Evolutionary conservation across 148 eudicot species (phyloP).

Genomic region (Silene conica): DNA sequence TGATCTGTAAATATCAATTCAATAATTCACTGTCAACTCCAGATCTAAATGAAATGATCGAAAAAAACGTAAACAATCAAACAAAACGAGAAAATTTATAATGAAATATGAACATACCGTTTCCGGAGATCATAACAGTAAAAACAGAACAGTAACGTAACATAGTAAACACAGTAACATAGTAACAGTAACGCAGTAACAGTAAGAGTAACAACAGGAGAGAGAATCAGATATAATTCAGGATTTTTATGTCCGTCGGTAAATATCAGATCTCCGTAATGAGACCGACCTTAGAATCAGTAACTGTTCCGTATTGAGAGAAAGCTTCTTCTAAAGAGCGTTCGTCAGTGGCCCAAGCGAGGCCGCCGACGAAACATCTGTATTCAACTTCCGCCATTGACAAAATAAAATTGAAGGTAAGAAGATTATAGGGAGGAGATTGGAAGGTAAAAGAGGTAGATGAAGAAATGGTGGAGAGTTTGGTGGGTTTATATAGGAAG

Average conservation of each 20-base stretch:
- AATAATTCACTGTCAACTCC: background rate
- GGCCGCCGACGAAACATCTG: slow-evolving; percentile 92
- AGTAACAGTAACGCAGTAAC: slow-evolving; percentile 27
- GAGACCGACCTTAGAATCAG: slow-evolving; percentile 84
- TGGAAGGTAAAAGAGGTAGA: background rate
- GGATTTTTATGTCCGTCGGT: background rate
- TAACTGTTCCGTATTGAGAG: slow-evolving; percentile 56
- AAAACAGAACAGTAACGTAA: slow-evolving; percentile 28
- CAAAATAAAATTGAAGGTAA: background rate
- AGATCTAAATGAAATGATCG: background rate
- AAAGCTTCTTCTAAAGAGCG: slow-evolving; percentile 49
- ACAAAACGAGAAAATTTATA: background rate
- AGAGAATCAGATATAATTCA: slow-evolving; percentile 7
- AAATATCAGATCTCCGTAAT: slow-evolving; percentile 40
- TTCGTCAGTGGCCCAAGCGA: slow-evolving; percentile 88
- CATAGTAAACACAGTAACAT: slow-evolving; percentile 3
- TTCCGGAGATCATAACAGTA: slow-evolving; percentile 46
- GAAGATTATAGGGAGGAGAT: background rate
- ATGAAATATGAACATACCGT: slow-evolving; percentile 84
- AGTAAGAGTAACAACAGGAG: slow-evolving; percentile 3
- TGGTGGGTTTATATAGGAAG: slow-evolving; percentile 10
- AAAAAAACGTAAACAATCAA: background rate
- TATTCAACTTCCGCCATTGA: slow-evolving; percentile 50
- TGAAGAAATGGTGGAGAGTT: background rate
- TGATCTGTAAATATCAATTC: slow-evolving; percentile 37